phyloP scores from a whole-genome alignment of 163 green algal species.

The Scenedesmus sp. region DNA sequence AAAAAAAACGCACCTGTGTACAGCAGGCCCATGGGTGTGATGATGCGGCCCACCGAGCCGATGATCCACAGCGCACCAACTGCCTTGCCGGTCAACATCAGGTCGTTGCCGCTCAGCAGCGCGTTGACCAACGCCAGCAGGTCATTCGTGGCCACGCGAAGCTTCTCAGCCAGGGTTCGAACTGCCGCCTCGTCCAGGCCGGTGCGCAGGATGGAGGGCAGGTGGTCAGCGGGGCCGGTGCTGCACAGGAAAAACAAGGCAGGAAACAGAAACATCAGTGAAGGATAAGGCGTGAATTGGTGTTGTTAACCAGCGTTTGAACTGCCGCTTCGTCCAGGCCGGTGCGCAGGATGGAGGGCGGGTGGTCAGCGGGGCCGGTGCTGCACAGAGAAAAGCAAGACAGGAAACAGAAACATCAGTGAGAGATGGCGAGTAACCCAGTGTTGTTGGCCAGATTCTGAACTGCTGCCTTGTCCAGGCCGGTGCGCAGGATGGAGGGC shows the following conservation, averaged over 20 bases:
- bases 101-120: conserved; percentile 67
- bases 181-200: conserved; percentile 66
- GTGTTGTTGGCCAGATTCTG: conserved; percentile 39
- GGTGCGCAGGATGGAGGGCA: conserved; percentile 65
- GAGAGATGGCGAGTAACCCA: not conserved
- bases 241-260: conserved; percentile 30
- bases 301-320: conserved; percentile 42
- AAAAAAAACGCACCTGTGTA: conserved; percentile 61
- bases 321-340: conserved; percentile 66
- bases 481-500: not conserved
- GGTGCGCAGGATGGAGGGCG: conserved; percentile 62
- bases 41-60: conserved; percentile 59
- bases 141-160: conserved; percentile 62
- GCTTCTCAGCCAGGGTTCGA: conserved; percentile 62
- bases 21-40: conserved; percentile 71
- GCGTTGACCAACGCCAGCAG: conserved; percentile 27
- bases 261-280: not conserved
- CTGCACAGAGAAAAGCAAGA: conserved; percentile 33
- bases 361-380: conserved; percentile 51
- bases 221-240: conserved; percentile 52
- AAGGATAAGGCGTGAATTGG: not conserved
- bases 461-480: conserved; percentile 63
- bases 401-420: not conserved
- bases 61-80: conserved; percentile 62
- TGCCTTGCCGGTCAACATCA: conserved; percentile 58